Conservation (phyloP, 1,139 yeast genomes). For the Debaryomyces nepalensis region DNA sequence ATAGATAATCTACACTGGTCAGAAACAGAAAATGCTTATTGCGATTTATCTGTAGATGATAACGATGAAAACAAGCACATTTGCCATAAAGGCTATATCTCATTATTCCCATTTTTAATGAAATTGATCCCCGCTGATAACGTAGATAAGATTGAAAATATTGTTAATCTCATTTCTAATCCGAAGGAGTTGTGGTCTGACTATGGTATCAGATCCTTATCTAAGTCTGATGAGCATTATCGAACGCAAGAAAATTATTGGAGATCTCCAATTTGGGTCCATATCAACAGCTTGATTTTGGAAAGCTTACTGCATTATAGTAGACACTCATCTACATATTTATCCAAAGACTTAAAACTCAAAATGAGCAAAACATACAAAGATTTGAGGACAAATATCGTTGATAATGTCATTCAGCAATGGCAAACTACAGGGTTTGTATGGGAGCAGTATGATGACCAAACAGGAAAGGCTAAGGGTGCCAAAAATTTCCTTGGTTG, state of each 20-base stretch:
- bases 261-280: constrained; percentile 95
- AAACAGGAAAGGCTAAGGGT: constrained; percentile 75
- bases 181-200: constrained; percentile 78
- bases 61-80: constrained; percentile 66
- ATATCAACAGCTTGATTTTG: constrained; percentile 81
- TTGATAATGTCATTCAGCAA: constrained; percentile 65
- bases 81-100: constrained; percentile 88
- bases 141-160: constrained; percentile 51
- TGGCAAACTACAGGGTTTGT: constrained; percentile 82
- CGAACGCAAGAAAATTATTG: constrained; percentile 90
- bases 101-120: constrained; percentile 83
- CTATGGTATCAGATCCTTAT: constrained; percentile 81
- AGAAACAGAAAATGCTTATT: constrained; percentile 64
- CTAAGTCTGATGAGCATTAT: constrained; percentile 67
- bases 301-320: constrained; percentile 68
- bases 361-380: constrained; percentile 49
- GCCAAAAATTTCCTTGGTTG: constrained; percentile 93
- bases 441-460: constrained; percentile 89
- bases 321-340: constrained; percentile 22
- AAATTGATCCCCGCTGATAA: constrained; percentile 61
- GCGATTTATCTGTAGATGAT: constrained; percentile 82
- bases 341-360: constrained; percentile 39
- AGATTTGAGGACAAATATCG: constrained; percentile 66
- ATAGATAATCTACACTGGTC: constrained; percentile 84
- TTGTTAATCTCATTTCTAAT: constrained; percentile 64